Evolutionary conservation across 306 rosid genomes (phyloP).

Genomic region (Astragalus glycyphyllos): DNA sequence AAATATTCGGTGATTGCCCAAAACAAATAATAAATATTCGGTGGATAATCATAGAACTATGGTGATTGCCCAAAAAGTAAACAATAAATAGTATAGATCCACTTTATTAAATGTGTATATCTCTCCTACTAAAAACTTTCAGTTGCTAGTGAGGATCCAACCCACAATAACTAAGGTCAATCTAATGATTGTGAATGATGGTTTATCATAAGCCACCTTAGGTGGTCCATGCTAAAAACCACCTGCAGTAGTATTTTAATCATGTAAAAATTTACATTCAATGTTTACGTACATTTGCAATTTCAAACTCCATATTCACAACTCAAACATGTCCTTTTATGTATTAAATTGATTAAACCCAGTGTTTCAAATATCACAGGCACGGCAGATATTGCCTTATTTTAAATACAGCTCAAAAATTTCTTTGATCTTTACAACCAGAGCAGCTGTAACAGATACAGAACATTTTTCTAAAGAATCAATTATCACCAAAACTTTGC

Average conservation of each 20-base stretch:
- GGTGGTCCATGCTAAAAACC: background rate
- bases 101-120: no score
- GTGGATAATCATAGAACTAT: no score
- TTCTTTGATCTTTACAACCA: constrained; percentile 44
- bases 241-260: background rate
- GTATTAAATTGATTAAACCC: constrained; percentile 36
- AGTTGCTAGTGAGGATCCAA: no score
- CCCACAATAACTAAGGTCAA: no score
- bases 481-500: constrained; percentile 36
- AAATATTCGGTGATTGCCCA: no score
- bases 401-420: constrained; percentile 42
- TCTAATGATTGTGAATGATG: no score
- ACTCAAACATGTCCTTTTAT: constrained; percentile 7
- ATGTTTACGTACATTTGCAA: background rate
- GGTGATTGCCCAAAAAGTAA: no score
- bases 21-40: no score
- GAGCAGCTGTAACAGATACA: constrained; percentile 32
- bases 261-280: no score
- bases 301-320: constrained; percentile 27
- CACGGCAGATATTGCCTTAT: constrained; percentile 39
- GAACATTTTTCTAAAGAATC: constrained; percentile 45
- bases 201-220: no score
- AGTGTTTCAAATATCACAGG: constrained; percentile 38
- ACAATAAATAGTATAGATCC: no score
- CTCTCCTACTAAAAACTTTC: no score